A percentile compares a stretch with the other conserved stretches of the same genome.
Conservation (phyloP, 2,329 filamentous ascomycete genomes). For the Cercospora sp. region DNA sequence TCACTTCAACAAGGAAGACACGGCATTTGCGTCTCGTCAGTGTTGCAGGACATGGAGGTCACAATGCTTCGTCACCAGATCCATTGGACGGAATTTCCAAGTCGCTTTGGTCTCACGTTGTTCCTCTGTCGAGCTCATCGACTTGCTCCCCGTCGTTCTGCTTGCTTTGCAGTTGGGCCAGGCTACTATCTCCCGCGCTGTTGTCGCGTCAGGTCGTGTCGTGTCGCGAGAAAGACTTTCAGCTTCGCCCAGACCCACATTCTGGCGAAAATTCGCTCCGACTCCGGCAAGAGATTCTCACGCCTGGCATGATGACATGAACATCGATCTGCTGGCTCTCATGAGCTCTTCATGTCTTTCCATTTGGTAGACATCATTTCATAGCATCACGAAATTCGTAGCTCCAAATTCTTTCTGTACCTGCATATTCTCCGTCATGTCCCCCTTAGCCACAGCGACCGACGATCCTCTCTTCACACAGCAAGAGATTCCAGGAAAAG, state of each 20-base stretch:
- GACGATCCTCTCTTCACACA: conserved; percentile 17
- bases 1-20: too few relatives aligned
- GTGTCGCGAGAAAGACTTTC: background rate
- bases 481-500: conserved; percentile 37
- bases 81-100: too few relatives aligned
- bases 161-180: too few relatives aligned
- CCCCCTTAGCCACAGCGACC: background rate
- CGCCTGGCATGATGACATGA: background rate
- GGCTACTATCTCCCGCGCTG: too few relatives aligned
- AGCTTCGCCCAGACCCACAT: background rate
- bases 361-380: background rate
- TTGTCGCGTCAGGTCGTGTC: background rate
- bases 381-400: background rate
- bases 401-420: background rate
- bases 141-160: too few relatives aligned
- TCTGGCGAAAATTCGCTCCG: background rate
- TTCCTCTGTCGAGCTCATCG: too few relatives aligned
- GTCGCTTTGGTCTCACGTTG: too few relatives aligned
- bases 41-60: too few relatives aligned
- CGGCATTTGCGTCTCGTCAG: too few relatives aligned
- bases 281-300: background rate
- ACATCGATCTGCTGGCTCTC: background rate
- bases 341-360: background rate
- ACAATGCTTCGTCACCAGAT: too few relatives aligned
- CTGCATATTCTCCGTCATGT: background rate